A percentile compares a stretch with the other conserved stretches of the same genome.
These are phyloP conservation scores for Skeletonema grethae DNA, from an alignment of 108 stramenopile species.

Conservation along the genomic window DNA sequence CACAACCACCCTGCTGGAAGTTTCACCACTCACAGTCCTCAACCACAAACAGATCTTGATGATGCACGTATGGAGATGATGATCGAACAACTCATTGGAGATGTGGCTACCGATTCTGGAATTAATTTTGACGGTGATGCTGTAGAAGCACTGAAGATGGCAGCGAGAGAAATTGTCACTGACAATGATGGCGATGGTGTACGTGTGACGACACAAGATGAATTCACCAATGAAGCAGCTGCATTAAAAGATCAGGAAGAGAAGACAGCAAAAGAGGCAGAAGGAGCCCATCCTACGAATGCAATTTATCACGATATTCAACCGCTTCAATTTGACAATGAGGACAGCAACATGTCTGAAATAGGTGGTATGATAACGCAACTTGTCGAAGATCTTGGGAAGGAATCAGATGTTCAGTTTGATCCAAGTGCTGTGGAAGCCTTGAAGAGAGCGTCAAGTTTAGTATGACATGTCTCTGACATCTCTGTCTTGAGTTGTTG, in stretches of 20 bases:
- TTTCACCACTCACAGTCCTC: not conserved
- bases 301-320: not conserved
- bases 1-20: not conserved
- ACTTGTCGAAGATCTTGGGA: not conserved
- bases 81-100: slow-evolving; percentile 16
- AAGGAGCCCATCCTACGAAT: not conserved
- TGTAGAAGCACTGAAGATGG: slow-evolving; percentile 22
- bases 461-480: not conserved
- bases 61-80: not conserved
- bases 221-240: not conserved
- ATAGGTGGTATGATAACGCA: not conserved
- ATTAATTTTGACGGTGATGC: slow-evolving; percentile 13
- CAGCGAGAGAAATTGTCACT: slow-evolving; percentile 1
- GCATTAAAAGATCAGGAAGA: not conserved
- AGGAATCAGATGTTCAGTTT: not conserved
- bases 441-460: not conserved
- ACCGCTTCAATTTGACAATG: not conserved
- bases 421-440: not conserved
- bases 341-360: not conserved
- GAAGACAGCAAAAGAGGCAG: not conserved
- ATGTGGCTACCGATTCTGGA: slow-evolving; percentile 12
- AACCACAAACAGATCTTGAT: not conserved
- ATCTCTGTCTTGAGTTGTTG: too few relatives aligned
- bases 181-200: not conserved
- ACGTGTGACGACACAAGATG: not conserved